Conservation (phyloP, 345 rosid species). For the Zanthoxylum bungeanum region DNA sequence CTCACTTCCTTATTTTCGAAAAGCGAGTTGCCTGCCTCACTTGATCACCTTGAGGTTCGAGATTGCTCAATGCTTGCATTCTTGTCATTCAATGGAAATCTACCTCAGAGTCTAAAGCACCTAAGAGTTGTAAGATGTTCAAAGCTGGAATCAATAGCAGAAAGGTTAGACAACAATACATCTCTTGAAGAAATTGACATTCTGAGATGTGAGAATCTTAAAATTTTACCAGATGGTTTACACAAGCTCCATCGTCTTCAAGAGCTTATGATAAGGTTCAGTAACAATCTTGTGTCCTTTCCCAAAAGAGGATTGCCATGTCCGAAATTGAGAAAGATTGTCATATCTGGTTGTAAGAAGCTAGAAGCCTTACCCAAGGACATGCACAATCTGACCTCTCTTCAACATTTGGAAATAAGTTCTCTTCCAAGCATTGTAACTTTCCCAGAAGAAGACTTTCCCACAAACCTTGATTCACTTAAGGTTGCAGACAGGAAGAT, state of each 20-base stretch:
- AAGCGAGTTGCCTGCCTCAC: background rate
- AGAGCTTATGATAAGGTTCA: background rate
- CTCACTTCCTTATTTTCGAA: background rate
- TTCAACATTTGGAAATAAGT: background rate
- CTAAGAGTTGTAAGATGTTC: background rate
- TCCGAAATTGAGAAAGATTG: background rate
- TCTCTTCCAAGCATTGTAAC: background rate
- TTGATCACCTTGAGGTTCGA: background rate
- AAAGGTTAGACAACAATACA: background rate
- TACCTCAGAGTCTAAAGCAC: background rate
- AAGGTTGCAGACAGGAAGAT: background rate
- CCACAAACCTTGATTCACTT: constrained; percentile 8
- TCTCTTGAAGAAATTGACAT: background rate
- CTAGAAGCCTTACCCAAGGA: background rate
- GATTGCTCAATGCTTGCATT: background rate
- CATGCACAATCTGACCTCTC: background rate
- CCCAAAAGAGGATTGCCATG: background rate
- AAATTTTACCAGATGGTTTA: background rate
- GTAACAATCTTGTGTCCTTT: constrained; percentile 13
- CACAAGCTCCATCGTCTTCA: background rate
- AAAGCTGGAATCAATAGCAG: background rate
- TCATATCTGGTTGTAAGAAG: background rate
- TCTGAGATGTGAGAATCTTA: background rate
- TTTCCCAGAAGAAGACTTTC: constrained; percentile 6
- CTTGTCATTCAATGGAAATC: background rate